Base-by-base conservation (phyloP, 2,329 filamentous ascomycete species). In the Hortaea sp. region DNA sequence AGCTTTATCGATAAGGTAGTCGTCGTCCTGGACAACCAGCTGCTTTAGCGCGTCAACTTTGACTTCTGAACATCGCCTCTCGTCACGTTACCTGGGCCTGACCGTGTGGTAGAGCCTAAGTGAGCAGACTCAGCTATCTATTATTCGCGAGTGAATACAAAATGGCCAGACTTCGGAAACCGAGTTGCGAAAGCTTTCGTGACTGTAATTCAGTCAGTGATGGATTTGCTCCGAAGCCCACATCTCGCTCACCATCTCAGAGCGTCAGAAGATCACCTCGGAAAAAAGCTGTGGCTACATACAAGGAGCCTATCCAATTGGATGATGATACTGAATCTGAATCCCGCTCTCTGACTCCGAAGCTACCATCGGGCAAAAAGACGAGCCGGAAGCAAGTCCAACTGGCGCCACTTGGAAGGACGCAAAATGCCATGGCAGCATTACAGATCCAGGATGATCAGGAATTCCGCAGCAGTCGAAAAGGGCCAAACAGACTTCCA, bases 121-220 rank as follows among this genome's bases (percentile, higher is more conserved):
- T 20, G 20, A 20, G 20, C 20, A 20, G 20, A 20, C 4, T 20
- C 20, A 20, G 20, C 20, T 4, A 20, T 20, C 20, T 20, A 20
- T 20, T 20, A 20, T 20, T 20, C 20, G 20, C 20, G 4, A 20
- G 20, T 20, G 20, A 20, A 20, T 40, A 40, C 38, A 13, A 10
- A 12, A 46, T 46, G 44, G 44, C 44, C 35, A 28, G 44, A 35
- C 11, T 46, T 9, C 44, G 44, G 34, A 38, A 39, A 29, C 12
- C 41, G 13, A 46, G 39, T 42, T 10, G 12, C 1, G 44, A 46
- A 32, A 37, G 39, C 44, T 42, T 30, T n/a, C 9, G 42, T 5
- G 44, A 35, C 9, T 9, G 32, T n/a, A n/a, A 35, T 35, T 35
- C 32, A 9, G 32, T 9, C 32, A 9, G 32, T 9, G 9, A 35